These are phyloP conservation scores for Omphalotus olearius DNA, from an alignment of 1,284 basidiomycete species.

Conservation along the genomic window DNA sequence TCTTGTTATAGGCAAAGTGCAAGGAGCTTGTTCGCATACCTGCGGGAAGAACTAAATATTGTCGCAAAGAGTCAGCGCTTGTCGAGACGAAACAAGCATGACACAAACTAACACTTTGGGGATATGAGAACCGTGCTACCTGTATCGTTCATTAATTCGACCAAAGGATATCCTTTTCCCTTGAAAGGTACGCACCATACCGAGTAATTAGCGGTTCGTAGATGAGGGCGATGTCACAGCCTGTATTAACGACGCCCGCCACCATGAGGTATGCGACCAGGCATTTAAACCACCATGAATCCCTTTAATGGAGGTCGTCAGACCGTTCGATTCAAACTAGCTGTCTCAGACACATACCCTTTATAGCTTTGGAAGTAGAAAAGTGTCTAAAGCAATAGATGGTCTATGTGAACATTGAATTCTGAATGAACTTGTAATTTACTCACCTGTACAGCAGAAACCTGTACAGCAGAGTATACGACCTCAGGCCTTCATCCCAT, in stretches of 20 bases:
- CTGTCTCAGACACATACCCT: not conserved
- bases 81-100: not conserved
- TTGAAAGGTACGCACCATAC: slow-evolving; percentile 11
- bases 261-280: slow-evolving; percentile 5
- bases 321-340: not conserved
- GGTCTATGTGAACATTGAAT: not conserved
- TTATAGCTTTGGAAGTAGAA: slow-evolving; percentile 2
- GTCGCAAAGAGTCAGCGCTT: not conserved
- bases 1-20: not conserved
- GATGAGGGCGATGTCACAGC: slow-evolving; percentile 15
- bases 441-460: slow-evolving; percentile 2
- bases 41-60: slow-evolving; percentile 1
- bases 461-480: not conserved
- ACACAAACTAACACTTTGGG: slow-evolving; percentile 5
- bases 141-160: not conserved
- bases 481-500: not conserved
- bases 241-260: not conserved
- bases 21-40: not conserved
- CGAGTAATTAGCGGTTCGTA: slow-evolving; percentile 17
- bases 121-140: not conserved
- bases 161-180: not conserved
- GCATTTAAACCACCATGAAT: not conserved
- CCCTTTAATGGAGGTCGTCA: not conserved
- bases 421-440: not conserved
- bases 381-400: not conserved